Evolutionary conservation across 78 protist species (phyloP), one percentile per base, ranked within the genome.

Genomic region (Kipferlia bialata): DNA sequence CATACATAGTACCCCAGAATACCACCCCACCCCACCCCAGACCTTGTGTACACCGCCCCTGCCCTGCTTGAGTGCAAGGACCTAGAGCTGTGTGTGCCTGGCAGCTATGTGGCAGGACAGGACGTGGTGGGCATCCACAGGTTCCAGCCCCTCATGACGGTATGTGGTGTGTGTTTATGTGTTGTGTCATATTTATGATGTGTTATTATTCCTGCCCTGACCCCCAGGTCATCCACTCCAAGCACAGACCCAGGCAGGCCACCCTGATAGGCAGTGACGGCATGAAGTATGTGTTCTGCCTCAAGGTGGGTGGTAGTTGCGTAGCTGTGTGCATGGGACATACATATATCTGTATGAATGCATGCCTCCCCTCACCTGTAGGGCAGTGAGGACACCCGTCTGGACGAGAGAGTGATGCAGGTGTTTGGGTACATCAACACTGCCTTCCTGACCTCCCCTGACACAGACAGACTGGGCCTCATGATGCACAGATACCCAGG

Each of bases 391-490:
- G 98, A 95, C 66, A 13, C 73, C 5, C 64, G 73, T 2, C 81
- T 69, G 1, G 96, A 91, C 63, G 93, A 87, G 65, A 61, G 96
- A 39, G 66, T 88, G 10, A 88, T 88, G 95, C 95, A 90, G 82
- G 82, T 96, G 76, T 91, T 94, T 76, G 95, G 95, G 31, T 80
- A 93, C 29, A 94, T 96, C 44, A 94, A 96, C 86, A 89, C 92
- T 3, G 24, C 37, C 3, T 2, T 24, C 26, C 24, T 13, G 16
- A 12, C 32, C 6, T 2, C 2, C 22, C n/a, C n/a, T 1, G 44
- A 2, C 16, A 48, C 20, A 10, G 2, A 10, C 24, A 10, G 29
- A 1, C 2, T 20, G 18, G 32, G 6, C 51, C 31, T 65, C 33
- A 12, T 33, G 12, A 65, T 65, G 17, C 53, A 65, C 34, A 7